Conservation (phyloP, 371 early-diverging fungal genomes). For the Zychaea mexicana region DNA sequence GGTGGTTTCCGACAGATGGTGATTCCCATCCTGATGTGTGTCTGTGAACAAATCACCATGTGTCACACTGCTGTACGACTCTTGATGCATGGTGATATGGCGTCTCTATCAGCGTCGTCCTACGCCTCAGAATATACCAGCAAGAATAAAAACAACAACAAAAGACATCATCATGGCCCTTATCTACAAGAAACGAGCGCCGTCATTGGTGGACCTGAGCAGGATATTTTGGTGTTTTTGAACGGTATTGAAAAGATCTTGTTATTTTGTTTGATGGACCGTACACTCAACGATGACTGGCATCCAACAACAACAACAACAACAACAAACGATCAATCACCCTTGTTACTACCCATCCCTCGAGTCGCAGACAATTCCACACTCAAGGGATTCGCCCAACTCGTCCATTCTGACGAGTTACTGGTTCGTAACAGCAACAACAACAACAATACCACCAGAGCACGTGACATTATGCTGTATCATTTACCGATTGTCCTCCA, state of each 20-base stretch:
- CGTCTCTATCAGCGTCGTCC: too few species aligned
- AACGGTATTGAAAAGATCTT: constrained; percentile 67
- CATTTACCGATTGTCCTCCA: constrained; percentile 59
- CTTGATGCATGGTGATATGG: constrained; percentile 33
- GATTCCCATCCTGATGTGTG: constrained; percentile 62
- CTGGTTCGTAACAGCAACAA: neutral
- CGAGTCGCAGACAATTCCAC: constrained; percentile 28
- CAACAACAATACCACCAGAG: too few species aligned
- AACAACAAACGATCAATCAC: too few species aligned
- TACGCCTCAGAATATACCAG: neutral
- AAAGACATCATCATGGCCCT: constrained; percentile 4
- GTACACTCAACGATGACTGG: constrained; percentile 40
- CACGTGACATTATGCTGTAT: constrained; percentile 52
- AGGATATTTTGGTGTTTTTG: constrained; percentile 61
- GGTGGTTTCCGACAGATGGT: constrained; percentile 63
- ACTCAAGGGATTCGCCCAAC: constrained; percentile 31
- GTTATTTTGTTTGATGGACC: constrained; percentile 63
- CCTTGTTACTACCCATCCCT: constrained; percentile 20
- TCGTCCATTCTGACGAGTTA: constrained; percentile 18
- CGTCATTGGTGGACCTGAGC: constrained; percentile 37
- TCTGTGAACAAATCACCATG: constrained; percentile 64
- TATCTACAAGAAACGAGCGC: constrained; percentile 21
- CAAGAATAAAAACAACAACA: neutral
- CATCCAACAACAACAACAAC: constrained; percentile 13
- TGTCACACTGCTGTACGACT: constrained; percentile 43